Percentiles rank a stretch among this genome's conserved stretches.
phyloP scores from a whole-genome alignment of 1,284 basidiomycete species.

The Leccinum pallidistipes region DNA sequence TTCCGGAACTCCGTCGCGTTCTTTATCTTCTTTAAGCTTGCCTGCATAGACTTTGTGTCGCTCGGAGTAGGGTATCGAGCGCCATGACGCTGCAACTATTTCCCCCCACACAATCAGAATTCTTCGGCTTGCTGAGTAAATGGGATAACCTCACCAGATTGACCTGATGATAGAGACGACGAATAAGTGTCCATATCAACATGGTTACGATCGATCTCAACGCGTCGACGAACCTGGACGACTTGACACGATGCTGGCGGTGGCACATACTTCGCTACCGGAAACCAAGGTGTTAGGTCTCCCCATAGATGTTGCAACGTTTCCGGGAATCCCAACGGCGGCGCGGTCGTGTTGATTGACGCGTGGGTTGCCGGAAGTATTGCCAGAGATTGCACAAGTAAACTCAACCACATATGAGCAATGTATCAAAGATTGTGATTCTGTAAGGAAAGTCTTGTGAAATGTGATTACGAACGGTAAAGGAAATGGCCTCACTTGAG shows the following conservation, averaged over 20 bases:
- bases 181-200: background rate
- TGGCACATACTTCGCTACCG: background rate
- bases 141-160: background rate
- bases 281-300: background rate
- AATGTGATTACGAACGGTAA: no score
- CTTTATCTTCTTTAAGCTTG: constrained; percentile 53
- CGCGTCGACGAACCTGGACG: background rate
- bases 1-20: constrained; percentile 44
- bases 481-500: no score
- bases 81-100: constrained; percentile 78
- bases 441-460: no score
- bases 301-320: background rate
- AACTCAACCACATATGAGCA: background rate
- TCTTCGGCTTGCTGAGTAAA: background rate
- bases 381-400: background rate
- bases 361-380: background rate
- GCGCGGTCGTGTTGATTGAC: background rate
- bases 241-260: background rate
- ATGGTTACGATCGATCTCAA: background rate
- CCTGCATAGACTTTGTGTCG: constrained; percentile 44
- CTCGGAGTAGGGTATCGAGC: constrained; percentile 71
- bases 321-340: background rate
- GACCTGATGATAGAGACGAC: background rate
- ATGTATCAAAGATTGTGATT: background rate
- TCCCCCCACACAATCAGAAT: background rate